Conservation (phyloP, 495 filamentous ascomycete genomes). For the Penicillium robsamsonii region DNA sequence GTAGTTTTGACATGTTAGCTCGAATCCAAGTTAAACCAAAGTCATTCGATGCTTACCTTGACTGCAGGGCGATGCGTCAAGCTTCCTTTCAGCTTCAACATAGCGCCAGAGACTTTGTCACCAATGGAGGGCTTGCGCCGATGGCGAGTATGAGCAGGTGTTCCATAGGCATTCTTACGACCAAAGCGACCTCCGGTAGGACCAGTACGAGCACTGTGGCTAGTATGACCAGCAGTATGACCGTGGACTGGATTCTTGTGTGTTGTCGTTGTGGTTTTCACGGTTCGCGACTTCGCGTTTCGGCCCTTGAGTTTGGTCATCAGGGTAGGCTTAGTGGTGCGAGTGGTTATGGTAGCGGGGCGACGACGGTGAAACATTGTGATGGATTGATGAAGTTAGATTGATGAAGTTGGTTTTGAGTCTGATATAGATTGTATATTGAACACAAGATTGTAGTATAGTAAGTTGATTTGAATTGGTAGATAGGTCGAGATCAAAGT, state of each 20-base stretch:
- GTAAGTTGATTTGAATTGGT: neutral
- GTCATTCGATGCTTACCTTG: slow-evolving; percentile 46
- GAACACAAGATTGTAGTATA: neutral
- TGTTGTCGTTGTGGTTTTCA: slow-evolving; percentile 33
- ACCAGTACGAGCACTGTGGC: neutral
- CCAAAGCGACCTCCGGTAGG: slow-evolving; percentile 10
- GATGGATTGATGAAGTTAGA: neutral
- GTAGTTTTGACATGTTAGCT: slow-evolving; percentile 10
- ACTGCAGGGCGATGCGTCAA: slow-evolving; percentile 60
- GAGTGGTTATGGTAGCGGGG: slow-evolving; percentile 29
- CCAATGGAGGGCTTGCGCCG: slow-evolving; percentile 56
- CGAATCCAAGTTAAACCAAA: neutral
- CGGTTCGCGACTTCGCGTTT: slow-evolving; percentile 24
- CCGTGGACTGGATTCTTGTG: neutral
- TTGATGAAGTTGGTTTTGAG: neutral
- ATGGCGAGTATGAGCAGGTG: slow-evolving; percentile 49
- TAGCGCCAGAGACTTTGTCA: slow-evolving; percentile 67
- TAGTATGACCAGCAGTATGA: slow-evolving; percentile 1
- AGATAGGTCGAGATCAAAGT: neutral
- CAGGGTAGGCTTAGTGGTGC: slow-evolving; percentile 49
- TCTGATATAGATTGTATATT: neutral
- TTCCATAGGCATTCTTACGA: slow-evolving; percentile 7
- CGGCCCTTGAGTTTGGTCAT: slow-evolving; percentile 33
- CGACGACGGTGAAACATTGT: slow-evolving; percentile 32
- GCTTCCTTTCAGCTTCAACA: slow-evolving; percentile 63